phyloP scores from a whole-genome alignment of 192 early-diverging fungal genomes.

The Coemansia sp. region DNA sequence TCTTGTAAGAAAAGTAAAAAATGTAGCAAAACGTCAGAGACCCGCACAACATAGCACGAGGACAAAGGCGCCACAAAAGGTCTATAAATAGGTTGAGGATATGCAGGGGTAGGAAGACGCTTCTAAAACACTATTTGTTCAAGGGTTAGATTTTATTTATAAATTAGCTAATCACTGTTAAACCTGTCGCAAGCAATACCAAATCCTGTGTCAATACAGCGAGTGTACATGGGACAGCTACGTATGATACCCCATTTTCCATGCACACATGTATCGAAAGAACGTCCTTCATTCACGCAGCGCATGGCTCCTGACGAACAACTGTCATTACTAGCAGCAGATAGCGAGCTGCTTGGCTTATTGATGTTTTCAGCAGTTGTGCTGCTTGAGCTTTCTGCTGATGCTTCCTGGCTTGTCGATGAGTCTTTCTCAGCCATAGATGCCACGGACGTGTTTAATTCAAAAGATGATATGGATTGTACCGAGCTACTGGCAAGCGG shows the following conservation, averaged over 20 bases:
- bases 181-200: conserved; percentile 33
- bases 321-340: neutral
- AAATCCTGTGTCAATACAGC: conserved; percentile 16
- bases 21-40: too few relatives aligned
- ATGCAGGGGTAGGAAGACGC: neutral
- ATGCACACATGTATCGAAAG: conserved; percentile 48
- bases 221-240: conserved; percentile 29
- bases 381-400: neutral
- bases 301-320: conserved; percentile 25
- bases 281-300: conserved; percentile 8
- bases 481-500: neutral
- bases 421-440: neutral
- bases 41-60: neutral
- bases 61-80: neutral
- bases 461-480: neutral
- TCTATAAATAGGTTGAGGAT: neutral
- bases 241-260: conserved; percentile 43
- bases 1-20: neutral
- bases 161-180: neutral
- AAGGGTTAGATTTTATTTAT: neutral
- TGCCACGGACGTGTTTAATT: neutral
- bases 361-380: neutral
- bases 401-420: neutral
- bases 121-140: neutral
- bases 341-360: neutral